Evolutionary conservation across 2,329 filamentous ascomycete genomes (phyloP), one percentile per base, ranked within the genome.

Genomic region (Penicillium occitanis): DNA sequence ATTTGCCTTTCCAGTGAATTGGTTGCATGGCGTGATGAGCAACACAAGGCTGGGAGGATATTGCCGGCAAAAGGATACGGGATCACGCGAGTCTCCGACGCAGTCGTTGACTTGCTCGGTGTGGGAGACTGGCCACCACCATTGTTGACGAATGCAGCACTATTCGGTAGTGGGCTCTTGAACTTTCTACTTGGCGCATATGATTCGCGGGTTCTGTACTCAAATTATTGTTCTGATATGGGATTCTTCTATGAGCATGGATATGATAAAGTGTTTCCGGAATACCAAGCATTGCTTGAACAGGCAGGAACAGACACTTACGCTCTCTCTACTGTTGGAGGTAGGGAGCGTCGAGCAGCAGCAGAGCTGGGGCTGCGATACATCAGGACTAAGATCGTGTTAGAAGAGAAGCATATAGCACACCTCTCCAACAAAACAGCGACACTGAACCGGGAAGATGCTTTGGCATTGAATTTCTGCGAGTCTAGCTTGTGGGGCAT

Each of bases 31-130:
- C 68, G 63, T 57, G 60, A 68, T 33, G 57, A 63, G 60, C 65
- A 69, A 55, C 67, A 63, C 37, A 28, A 61, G 30, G 46, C 66
- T 6, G 68, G 68, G 13, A 64, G 61, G 28, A 61, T 68, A 50
- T 62, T 70, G 22, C 69, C 68, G 13, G 42, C 68, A 40, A 70
- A 70, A 63, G 69, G 69, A 60, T 57, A 60, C 35, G 69, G 69
- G 5, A 44, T 70, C 17, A 53, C 44, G 3, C 66, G 64, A 35
- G 66, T 68, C 4, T 67, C 69, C 35, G 61, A 68, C 37, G 62
- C 65, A 63, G 61, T 64, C n/a, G 30, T 66, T 14, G 50, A 66
- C 2, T 30, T 62, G 13, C 59, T 66, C 17, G 58, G 58, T 17
- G 65, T 42, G 40, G 17, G 17, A n/a, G 40, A 42, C 40, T n/a